Percentiles rank a stretch among this genome's conserved stretches.
Evolutionary conservation across 352 stramenopile species (phyloP).

Genomic region (Pythium oligandrum): DNA sequence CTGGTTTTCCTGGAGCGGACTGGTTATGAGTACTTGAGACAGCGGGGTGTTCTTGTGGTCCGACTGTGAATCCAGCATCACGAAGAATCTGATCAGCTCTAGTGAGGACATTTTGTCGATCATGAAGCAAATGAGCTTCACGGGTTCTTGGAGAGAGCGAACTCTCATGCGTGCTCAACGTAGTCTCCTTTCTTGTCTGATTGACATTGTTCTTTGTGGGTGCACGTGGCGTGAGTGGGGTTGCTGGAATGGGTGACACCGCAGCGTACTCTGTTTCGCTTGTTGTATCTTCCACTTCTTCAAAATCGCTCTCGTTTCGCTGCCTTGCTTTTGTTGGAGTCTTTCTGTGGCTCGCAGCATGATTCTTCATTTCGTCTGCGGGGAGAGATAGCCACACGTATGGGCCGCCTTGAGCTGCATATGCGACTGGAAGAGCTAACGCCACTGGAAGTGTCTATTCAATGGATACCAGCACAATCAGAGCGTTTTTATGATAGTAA

Average conservation of each 20-base stretch:
- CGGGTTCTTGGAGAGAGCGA: constrained; percentile 16
- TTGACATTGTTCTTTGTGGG: background rate
- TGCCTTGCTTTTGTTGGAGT: background rate
- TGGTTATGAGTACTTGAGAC: too few relatives aligned
- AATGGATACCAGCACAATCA: background rate
- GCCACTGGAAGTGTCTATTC: constrained; percentile 27
- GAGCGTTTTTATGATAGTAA: too few relatives aligned
- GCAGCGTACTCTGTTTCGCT: too few relatives aligned
- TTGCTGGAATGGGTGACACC: too few relatives aligned
- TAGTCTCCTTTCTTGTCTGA: background rate
- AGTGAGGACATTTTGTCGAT: constrained; percentile 20
- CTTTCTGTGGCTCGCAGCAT: background rate
- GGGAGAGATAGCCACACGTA: constrained; percentile 13
- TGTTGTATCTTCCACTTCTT: too few relatives aligned
- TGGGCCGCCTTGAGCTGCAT: constrained; percentile 14
- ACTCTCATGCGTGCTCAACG: too few relatives aligned
- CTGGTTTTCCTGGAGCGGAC: background rate
- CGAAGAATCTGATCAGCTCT: constrained; percentile 26
- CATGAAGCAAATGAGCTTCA: constrained; percentile 15
- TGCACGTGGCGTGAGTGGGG: too few relatives aligned
- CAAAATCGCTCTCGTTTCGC: too few relatives aligned
- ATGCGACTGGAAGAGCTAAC: constrained; percentile 9
- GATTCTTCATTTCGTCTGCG: background rate
- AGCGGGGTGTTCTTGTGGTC: too few relatives aligned
- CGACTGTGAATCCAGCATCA: constrained; percentile 11